These are phyloP conservation scores for Solanum rostratum DNA, from an alignment of 257 asterid genomes.

Conservation along the genomic window DNA sequence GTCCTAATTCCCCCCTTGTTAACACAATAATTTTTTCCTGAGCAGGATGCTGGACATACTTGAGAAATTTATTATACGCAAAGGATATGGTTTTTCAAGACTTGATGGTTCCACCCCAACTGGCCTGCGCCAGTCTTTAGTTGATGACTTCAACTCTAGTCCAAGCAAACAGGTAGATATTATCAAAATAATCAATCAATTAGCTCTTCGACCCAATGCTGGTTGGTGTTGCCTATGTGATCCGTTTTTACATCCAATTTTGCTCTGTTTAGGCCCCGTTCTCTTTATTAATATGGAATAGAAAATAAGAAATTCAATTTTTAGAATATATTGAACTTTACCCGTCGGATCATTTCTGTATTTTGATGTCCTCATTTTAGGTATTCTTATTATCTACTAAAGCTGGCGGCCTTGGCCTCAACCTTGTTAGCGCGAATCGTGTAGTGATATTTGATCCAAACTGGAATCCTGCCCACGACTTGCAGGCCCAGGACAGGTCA, in stretches of 20 bases:
- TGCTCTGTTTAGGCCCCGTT: not conserved
- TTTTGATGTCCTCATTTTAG: conserved; percentile 21
- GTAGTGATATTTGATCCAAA: conserved; percentile 94
- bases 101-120: conserved; percentile 94
- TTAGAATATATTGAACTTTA: not conserved
- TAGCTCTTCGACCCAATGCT: not conserved
- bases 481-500: conserved; percentile 97
- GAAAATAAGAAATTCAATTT: not conserved
- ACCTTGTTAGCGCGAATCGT: conserved; percentile 88
- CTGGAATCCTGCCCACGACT: conserved; percentile 97
- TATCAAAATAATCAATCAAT: not conserved
- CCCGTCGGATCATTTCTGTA: not conserved
- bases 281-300: not conserved
- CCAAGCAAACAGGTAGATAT: conserved; percentile 86
- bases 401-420: conserved; percentile 97
- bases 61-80: conserved; percentile 84
- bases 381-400: conserved; percentile 91
- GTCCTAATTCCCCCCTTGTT: not conserved
- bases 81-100: conserved; percentile 82
- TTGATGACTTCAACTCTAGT: conserved; percentile 82
- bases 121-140: conserved; percentile 73
- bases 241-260: not conserved
- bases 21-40: not conserved
- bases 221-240: not conserved
- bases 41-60: conserved; percentile 91